phyloP scores from a whole-genome alignment of 2,329 filamentous ascomycete genomes.

The Catunica adiposa region DNA sequence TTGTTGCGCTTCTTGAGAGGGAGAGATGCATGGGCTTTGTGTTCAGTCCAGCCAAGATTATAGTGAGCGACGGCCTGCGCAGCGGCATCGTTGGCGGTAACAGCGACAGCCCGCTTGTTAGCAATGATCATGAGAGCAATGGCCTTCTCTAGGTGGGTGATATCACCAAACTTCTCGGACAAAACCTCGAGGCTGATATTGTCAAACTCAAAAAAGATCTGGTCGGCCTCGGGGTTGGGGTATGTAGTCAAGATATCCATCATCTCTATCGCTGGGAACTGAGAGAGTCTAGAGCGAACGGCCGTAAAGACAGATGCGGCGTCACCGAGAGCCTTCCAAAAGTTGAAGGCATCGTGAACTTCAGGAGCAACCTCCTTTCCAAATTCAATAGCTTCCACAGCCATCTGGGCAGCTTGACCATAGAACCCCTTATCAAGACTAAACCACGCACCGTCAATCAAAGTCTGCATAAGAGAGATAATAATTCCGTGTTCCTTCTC shows the following conservation, averaged over 20 bases:
- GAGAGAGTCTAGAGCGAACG: constrained; percentile 46
- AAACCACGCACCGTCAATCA: constrained; percentile 65
- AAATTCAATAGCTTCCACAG: constrained; percentile 50
- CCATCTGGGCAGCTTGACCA: constrained; percentile 61
- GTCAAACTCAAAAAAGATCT: constrained; percentile 48
- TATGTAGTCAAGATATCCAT: constrained; percentile 37
- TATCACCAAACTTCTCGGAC: constrained; percentile 15
- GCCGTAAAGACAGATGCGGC: constrained; percentile 71
- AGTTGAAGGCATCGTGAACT: constrained; percentile 64
- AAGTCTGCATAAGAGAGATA: constrained; percentile 73
- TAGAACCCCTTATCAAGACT: constrained; percentile 72
- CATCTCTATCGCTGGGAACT: constrained; percentile 45
- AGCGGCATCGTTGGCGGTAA: constrained; percentile 56
- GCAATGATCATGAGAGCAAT: constrained; percentile 63
- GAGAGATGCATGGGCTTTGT: constrained; percentile 58
- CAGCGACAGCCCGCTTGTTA: constrained; percentile 70
- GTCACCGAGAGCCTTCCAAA: constrained; percentile 88
- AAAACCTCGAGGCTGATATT: constrained; percentile 33
- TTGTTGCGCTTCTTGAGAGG: constrained; percentile 34
- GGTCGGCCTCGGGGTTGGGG: constrained; percentile 32
- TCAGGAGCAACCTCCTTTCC: constrained; percentile 44
- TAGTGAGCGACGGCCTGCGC: constrained; percentile 94
- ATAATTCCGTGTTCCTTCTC: constrained; percentile 70
- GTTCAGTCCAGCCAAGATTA: constrained; percentile 89
- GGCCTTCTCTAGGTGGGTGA: constrained; percentile 38